Evolutionary conservation across 176 grass and related monocot species (phyloP).

Genomic region (Oryza meyeriana): DNA sequence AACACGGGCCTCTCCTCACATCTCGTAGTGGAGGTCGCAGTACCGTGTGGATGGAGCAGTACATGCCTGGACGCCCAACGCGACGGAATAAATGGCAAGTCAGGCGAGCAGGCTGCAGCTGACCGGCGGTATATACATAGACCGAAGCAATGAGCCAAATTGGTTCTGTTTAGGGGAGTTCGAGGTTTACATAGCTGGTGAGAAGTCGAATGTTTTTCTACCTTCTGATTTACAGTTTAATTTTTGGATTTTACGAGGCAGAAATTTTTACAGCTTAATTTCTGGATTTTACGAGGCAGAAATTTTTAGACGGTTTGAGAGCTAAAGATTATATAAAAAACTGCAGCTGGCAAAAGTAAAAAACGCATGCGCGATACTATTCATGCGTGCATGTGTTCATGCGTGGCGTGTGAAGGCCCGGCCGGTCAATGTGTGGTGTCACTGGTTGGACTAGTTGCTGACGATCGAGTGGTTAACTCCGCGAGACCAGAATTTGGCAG

Average conservation of each 20-base stretch:
- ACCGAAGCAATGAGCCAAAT: not conserved
- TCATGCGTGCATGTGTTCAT: not conserved
- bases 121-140: not conserved
- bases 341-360: too few species aligned
- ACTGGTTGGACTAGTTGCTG: not conserved
- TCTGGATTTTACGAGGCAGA: too few species aligned
- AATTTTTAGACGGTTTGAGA: too few species aligned
- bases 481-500: not conserved
- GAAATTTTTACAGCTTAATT: too few species aligned
- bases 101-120: not conserved
- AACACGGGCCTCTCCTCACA: not conserved
- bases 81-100: not conserved
- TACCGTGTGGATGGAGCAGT: conserved; percentile 21
- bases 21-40: conserved; percentile 34
- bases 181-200: too few species aligned
- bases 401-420: too few species aligned
- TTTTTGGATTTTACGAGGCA: too few species aligned
- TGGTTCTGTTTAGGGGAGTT: too few species aligned
- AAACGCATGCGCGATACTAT: not conserved
- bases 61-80: conserved; percentile 1
- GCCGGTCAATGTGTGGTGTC: not conserved
- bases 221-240: too few species aligned
- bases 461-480: not conserved
- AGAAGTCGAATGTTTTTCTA: too few species aligned
- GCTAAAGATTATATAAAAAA: too few species aligned